Conservation (phyloP, 805 yeast species). For the Wickerhamomyces chambardii region DNA sequence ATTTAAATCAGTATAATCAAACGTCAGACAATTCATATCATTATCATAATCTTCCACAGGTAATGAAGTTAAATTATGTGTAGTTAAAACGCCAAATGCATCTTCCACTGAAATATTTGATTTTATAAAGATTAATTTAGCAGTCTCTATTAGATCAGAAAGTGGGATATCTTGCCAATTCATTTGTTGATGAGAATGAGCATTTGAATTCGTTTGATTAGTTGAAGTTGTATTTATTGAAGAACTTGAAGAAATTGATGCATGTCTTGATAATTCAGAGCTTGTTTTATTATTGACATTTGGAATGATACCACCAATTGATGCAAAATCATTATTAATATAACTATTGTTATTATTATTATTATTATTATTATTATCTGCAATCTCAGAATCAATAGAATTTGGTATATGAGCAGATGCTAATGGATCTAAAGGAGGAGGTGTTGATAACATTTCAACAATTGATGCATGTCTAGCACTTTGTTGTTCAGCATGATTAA, state of each 20-base stretch:
- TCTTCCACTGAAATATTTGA: slow-evolving; percentile 69
- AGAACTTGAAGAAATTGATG: slow-evolving; percentile 28
- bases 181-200: slow-evolving; percentile 58
- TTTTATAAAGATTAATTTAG: slow-evolving; percentile 63
- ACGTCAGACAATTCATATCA: slow-evolving; percentile 68
- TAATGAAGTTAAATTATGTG: slow-evolving; percentile 72
- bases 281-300: too few species aligned
- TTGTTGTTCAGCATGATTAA: slow-evolving; percentile 18
- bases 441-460: slow-evolving; percentile 67
- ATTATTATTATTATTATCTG: not conserved
- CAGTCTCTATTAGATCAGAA: slow-evolving; percentile 67
- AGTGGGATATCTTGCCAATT: slow-evolving; percentile 75
- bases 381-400: not conserved
- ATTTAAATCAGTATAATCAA: slow-evolving; percentile 88
- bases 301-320: too few species aligned
- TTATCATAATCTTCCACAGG: slow-evolving; percentile 58
- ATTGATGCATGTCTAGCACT: slow-evolving; percentile 54
- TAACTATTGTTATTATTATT: slow-evolving; percentile 1
- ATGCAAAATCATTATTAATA: not conserved
- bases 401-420: not conserved
- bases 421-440: slow-evolving; percentile 46
- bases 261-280: slow-evolving; percentile 15
- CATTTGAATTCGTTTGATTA: slow-evolving; percentile 59
- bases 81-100: slow-evolving; percentile 73
- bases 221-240: slow-evolving; percentile 66